Base-by-base conservation (phyloP, 2,329 filamentous ascomycete genomes). In the Penicillium sp. region DNA sequence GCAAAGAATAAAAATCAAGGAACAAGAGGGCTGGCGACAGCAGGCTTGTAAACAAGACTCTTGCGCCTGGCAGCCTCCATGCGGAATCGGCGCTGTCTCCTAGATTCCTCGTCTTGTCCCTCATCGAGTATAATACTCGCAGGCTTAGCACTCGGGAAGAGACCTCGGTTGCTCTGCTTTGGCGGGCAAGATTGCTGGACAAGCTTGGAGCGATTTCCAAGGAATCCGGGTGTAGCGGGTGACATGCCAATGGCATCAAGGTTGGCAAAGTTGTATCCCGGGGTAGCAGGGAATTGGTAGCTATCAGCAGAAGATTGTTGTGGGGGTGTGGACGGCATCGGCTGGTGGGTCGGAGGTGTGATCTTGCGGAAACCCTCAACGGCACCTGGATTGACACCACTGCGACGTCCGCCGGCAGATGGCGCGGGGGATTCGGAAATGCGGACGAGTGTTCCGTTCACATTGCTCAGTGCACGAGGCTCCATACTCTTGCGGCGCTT, bases 401-500 rank as follows among this genome's bases (percentile, higher is more conserved):
- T 70, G 23, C 67, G 68, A 48, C 70, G 65, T 29, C 68, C 63
- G 27, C 65, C 67, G 9, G 63, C 55, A 25, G 72, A 69, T 3
- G 68, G 53, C 1, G 65, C 62, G n/a, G 66, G 65, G 10, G 66
- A 61, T 34, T 69, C 66, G 9, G 66, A 16, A 23, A 64, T 58
- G 10, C 65, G 68, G 25, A 88, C 77, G 0, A 89, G 76, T 1
- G 80, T 85, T 44, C 87, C 87, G 60, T 91, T 90, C 59, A 85
- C 69, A 65, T 91, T 90, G 55, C 84, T 82, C 23, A 92, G 75
- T 2, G 86, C 83, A 64, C 82, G 85, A 13, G 90, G 89, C 71
- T 92, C 89, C 88, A 93, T 92, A 65, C 86, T 90, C 80, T 91
- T 92, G 52, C 90, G 84, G 50, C 89, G 85, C 53, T 88, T 86